Evolutionary conservation across 768 basidiomycete species (phyloP).

Genomic region (Austroboletus eburneus): DNA sequence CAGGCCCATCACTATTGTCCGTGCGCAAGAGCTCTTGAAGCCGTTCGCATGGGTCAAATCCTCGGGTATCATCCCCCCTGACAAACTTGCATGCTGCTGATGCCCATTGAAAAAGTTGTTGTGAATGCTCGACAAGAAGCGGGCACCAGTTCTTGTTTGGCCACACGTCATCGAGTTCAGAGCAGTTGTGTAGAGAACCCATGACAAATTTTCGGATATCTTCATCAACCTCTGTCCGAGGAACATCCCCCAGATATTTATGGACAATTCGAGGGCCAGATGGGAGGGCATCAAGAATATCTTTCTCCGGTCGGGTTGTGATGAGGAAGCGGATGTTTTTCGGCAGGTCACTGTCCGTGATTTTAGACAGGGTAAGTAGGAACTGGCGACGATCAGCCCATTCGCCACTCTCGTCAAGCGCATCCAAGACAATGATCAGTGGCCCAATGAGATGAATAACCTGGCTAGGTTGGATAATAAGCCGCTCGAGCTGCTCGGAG

Average conservation of each 20-base stretch:
- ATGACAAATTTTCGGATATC: constrained; percentile 15
- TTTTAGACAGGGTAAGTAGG: constrained; percentile 15
- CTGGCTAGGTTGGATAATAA: constrained; percentile 26
- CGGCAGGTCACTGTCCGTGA: constrained; percentile 16
- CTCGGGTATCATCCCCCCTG: constrained; percentile 10
- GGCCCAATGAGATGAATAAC: constrained; percentile 26
- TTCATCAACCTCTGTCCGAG: constrained; percentile 4
- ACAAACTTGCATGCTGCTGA: constrained; percentile 28
- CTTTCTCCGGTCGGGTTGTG: constrained; percentile 25
- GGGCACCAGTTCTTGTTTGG: constrained; percentile 21
- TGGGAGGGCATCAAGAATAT: constrained; percentile 13
- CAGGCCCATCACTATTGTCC: neutral
- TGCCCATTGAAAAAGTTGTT: constrained; percentile 34
- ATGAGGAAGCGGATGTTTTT: constrained; percentile 23
- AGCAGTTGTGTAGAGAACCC: constrained; percentile 7
- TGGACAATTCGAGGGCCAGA: constrained; percentile 8
- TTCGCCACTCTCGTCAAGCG: constrained; percentile 26
- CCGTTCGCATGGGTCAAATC: constrained; percentile 1
- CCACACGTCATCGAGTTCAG: constrained; percentile 19
- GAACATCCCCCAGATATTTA: constrained; percentile 4
- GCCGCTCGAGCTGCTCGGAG: constrained; percentile 24
- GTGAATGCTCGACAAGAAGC: constrained; percentile 20
- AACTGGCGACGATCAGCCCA: constrained; percentile 14
- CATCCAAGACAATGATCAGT: constrained; percentile 34
- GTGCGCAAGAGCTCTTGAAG: constrained; percentile 10